phyloP scores from a whole-genome alignment of 768 basidiomycete genomes.

The Porphyrellus cyaneotinctus region DNA sequence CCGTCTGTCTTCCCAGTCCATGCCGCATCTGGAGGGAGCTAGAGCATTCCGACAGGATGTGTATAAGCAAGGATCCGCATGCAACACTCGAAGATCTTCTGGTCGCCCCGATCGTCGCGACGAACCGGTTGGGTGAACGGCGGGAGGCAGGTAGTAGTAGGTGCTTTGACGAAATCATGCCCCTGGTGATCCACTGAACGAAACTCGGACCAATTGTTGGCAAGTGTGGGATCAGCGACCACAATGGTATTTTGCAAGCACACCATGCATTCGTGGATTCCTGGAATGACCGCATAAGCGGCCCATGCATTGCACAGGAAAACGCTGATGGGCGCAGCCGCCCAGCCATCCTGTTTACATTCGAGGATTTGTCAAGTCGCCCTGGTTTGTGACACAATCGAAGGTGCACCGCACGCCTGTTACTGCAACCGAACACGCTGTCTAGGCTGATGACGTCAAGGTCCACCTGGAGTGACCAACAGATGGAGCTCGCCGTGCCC shows the following conservation, averaged over 20 bases:
- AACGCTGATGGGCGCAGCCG: too few relatives aligned
- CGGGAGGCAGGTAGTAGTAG: too few relatives aligned
- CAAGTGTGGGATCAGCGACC: too few relatives aligned
- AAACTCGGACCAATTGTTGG: too few relatives aligned
- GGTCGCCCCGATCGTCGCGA: not conserved
- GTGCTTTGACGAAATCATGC: too few relatives aligned
- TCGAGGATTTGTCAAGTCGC: not conserved
- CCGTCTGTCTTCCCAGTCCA: too few relatives aligned
- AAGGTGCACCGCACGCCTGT: not conserved
- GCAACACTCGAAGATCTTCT: not conserved
- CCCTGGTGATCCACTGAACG: too few relatives aligned
- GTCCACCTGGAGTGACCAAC: not conserved
- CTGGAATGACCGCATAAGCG: too few relatives aligned
- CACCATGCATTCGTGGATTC: too few relatives aligned
- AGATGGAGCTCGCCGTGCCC: not conserved
- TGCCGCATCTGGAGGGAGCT: not conserved
- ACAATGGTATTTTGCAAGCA: too few relatives aligned
- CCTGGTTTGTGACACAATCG: not conserved
- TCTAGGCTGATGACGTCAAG: slow-evolving; percentile 7
- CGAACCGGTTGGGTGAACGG: not conserved
- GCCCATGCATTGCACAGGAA: too few relatives aligned
- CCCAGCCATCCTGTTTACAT: too few relatives aligned
- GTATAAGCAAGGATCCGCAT: not conserved
- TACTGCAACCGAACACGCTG: slow-evolving; percentile 7
- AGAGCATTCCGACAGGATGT: not conserved